A percentile compares a stretch with the other conserved stretches of the same genome.
Conservation (phyloP, 1,284 basidiomycete genomes). For the Microbotryomycetes sp. region DNA sequence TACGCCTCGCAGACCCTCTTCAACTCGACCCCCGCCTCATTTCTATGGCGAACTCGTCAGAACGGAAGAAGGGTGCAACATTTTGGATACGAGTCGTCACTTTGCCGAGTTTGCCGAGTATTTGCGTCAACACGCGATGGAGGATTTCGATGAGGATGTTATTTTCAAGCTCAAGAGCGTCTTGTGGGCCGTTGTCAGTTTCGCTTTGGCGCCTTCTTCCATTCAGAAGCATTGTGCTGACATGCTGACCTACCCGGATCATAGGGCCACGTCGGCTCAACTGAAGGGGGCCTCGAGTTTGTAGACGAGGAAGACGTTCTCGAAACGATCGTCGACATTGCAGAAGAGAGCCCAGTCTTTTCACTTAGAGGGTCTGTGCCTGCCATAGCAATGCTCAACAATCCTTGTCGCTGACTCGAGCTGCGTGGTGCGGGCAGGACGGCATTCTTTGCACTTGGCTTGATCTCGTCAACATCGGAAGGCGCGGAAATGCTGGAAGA, state of each 20-base stretch:
- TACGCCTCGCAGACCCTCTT: constrained; percentile 43
- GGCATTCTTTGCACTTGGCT: constrained; percentile 88
- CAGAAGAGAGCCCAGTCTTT: constrained; percentile 77
- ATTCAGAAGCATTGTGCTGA: not conserved
- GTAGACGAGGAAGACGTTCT: constrained; percentile 91
- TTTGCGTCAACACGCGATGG: constrained; percentile 76
- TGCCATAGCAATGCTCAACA: too few species aligned
- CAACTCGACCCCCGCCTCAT: constrained; percentile 83
- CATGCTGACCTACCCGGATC: constrained; percentile 4
- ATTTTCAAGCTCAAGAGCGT: constrained; percentile 88
- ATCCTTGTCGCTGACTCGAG: not conserved
- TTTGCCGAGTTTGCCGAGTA: constrained; percentile 86
- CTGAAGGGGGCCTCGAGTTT: constrained; percentile 82
- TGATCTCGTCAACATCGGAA: constrained; percentile 64
- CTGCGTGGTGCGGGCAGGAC: constrained; percentile 53
- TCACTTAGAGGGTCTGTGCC: constrained; percentile 79
- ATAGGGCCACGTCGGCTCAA: constrained; percentile 89
- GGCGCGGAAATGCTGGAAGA: constrained; percentile 80
- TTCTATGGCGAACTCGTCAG: constrained; percentile 98
- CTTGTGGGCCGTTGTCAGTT: constrained; percentile 86
- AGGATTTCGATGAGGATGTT: constrained; percentile 71
- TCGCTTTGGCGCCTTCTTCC: not conserved
- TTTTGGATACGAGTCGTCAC: constrained; percentile 81
- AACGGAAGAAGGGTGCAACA: constrained; percentile 85
- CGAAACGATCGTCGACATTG: constrained; percentile 80